phyloP scores from a whole-genome alignment of 2,329 filamentous ascomycete species.

The Talaromyces sp. region DNA sequence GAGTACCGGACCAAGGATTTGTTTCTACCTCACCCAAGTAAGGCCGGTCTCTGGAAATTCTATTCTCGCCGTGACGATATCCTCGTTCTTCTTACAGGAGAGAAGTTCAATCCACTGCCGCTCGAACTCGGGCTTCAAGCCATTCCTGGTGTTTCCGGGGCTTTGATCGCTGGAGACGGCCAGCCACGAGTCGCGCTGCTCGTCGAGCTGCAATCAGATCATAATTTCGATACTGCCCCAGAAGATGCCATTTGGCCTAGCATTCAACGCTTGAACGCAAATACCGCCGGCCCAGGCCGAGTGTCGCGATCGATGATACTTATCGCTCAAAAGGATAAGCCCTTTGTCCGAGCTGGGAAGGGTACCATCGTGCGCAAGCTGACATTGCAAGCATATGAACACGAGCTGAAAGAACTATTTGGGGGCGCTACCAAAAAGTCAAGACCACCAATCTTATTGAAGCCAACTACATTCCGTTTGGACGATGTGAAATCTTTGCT shows the following conservation, averaged over 20 bases:
- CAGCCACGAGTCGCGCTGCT: slow-evolving; percentile 28
- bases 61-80: slow-evolving; percentile 20
- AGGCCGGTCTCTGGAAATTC: slow-evolving; percentile 14
- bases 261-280: neutral
- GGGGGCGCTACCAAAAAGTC: neutral
- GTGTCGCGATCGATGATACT: slow-evolving; percentile 10
- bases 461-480: slow-evolving; percentile 2
- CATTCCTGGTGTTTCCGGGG: slow-evolving; percentile 25
- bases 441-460: slow-evolving; percentile 1
- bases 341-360: slow-evolving; percentile 5
- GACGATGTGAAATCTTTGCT: neutral
- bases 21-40: slow-evolving; percentile 15
- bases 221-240: neutral
- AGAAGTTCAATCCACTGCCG: slow-evolving; percentile 21
- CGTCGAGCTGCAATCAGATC: slow-evolving; percentile 24
- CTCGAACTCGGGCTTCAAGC: slow-evolving; percentile 21
- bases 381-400: slow-evolving; percentile 2
- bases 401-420: slow-evolving; percentile 1
- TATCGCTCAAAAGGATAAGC: neutral
- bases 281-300: neutral
- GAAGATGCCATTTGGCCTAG: neutral
- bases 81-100: slow-evolving; percentile 21
- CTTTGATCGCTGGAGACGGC: slow-evolving; percentile 28
- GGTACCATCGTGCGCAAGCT: slow-evolving; percentile 13
- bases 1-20: slow-evolving; percentile 18